Base-by-base conservation (phyloP, 768 basidiomycete genomes). In the Mycena indigotica region DNA sequence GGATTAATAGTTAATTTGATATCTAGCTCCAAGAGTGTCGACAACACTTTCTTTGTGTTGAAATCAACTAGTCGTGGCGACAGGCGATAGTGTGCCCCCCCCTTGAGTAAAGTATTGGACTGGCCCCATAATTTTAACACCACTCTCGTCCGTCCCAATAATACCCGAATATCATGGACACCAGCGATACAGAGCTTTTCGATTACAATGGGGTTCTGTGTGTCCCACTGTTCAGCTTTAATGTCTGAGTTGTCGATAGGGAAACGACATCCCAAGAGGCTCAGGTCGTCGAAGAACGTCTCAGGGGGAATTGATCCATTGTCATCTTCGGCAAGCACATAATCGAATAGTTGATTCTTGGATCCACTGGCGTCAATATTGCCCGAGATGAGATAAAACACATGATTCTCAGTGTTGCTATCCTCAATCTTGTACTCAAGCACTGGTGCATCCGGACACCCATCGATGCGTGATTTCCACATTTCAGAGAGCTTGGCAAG, bases 21-120 rank as follows among this genome's bases (percentile, higher is more conserved):
- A 58, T 83, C 81, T 28, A 75, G 65, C 64, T 80, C 79, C 26
- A 83, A 73, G 5, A 83, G 68, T 13, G 76, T 74, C 4, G 77
- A 72, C 24, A 82, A 65, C 46, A 76, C 57, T 62, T 81, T 81
- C 6, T 72, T 74, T 17, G 77, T 75, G 52, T 81, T 83, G 63
- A 82, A 82, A 58, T 83, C 81, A 16, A 82, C 75, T 17, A 81
- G 67, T 24, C 81, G 80, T 3, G 77, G 75, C 0, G 80, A 81
- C 10, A 82, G 73, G 3, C 80, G 76, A 57, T 79, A 83, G 8
- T 66, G 63, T 10, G 53, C 53, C 5, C 77, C 78, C 25, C 53
- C 60, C n/a, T 70, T 64, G 21, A 80, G 65, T 25, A 61, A 52
- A 35, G 65, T 57, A 13, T 66, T 57, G 41, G 56, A 67, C 1